These are phyloP conservation scores for Colletotrichum tofieldiae DNA, from an alignment of 2,329 filamentous ascomycete species.

Conservation along the genomic window DNA sequence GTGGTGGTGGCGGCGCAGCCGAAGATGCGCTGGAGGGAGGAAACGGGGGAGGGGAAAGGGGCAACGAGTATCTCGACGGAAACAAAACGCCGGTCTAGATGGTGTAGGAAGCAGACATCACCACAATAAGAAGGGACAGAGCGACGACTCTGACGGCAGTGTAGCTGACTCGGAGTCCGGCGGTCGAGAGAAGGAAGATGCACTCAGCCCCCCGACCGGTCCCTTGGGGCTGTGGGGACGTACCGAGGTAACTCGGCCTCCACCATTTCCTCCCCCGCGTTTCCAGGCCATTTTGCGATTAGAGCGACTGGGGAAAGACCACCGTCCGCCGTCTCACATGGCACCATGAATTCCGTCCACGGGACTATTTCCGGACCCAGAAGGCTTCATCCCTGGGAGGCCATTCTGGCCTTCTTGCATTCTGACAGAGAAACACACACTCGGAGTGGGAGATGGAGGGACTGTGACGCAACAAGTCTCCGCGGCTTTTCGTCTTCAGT, in stretches of 20 bases:
- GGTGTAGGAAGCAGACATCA: slow-evolving; percentile 15
- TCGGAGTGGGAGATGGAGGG: background rate
- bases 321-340: slow-evolving; percentile 25
- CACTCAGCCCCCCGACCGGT: slow-evolving; percentile 32
- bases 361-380: slow-evolving; percentile 24
- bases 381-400: slow-evolving; percentile 5
- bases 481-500: background rate
- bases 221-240: slow-evolving; percentile 15
- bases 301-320: slow-evolving; percentile 17
- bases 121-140: slow-evolving; percentile 4
- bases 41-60: slow-evolving; percentile 16
- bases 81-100: slow-evolving; percentile 1
- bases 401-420: background rate
- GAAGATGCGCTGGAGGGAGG: slow-evolving; percentile 7
- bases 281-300: slow-evolving; percentile 34
- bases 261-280: slow-evolving; percentile 38
- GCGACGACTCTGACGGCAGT: slow-evolving; percentile 32
- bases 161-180: slow-evolving; percentile 40
- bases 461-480: slow-evolving; percentile 3
- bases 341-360: slow-evolving; percentile 30
- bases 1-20: slow-evolving; percentile 10
- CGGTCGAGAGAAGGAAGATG: slow-evolving; percentile 8
- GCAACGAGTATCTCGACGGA: slow-evolving; percentile 3
- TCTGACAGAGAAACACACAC: slow-evolving; percentile 22
- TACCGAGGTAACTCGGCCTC: slow-evolving; percentile 43